phyloP scores from a whole-genome alignment of 306 rosid species.

The Herpetospermum pedunculosum region DNA sequence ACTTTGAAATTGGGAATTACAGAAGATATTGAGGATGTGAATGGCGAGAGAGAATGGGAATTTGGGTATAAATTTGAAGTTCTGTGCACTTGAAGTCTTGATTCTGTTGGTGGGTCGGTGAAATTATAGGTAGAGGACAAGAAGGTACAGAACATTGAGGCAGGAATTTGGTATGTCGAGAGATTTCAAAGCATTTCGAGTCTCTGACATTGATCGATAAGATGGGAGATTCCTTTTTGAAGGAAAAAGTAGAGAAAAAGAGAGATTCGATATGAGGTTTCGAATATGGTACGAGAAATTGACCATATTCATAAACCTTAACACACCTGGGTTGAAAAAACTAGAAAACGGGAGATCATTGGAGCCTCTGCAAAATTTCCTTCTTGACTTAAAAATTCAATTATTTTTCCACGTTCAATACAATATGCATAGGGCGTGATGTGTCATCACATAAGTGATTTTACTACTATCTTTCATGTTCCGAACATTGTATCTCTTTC shows the following conservation, averaged over 20 bases:
- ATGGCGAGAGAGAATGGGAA: not conserved
- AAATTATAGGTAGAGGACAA: not conserved
- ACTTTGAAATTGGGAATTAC: too few relatives aligned
- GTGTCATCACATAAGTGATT: too few relatives aligned
- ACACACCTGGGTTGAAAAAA: not conserved
- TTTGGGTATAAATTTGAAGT: not conserved
- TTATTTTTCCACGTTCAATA: too few relatives aligned
- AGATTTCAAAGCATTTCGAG: not conserved
- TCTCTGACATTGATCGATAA: not conserved
- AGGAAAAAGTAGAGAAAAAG: not conserved
- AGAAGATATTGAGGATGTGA: not conserved
- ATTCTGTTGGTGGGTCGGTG: not conserved
- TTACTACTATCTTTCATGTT: too few relatives aligned
- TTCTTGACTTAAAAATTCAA: too few relatives aligned
- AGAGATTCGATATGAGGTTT: not conserved
- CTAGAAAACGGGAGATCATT: not conserved
- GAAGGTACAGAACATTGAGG: not conserved
- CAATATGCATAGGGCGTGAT: too few relatives aligned
- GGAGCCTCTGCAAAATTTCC: too few relatives aligned
- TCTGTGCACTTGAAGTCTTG: too few relatives aligned
- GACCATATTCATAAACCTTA: not conserved
- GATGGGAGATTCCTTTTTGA: not conserved
- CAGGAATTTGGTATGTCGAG: not conserved
- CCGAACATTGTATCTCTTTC: too few relatives aligned
- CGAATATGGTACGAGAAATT: not conserved